Base-by-base conservation (phyloP, 2,329 filamentous ascomycete genomes). In the Sporothrix pseudoabietina region DNA sequence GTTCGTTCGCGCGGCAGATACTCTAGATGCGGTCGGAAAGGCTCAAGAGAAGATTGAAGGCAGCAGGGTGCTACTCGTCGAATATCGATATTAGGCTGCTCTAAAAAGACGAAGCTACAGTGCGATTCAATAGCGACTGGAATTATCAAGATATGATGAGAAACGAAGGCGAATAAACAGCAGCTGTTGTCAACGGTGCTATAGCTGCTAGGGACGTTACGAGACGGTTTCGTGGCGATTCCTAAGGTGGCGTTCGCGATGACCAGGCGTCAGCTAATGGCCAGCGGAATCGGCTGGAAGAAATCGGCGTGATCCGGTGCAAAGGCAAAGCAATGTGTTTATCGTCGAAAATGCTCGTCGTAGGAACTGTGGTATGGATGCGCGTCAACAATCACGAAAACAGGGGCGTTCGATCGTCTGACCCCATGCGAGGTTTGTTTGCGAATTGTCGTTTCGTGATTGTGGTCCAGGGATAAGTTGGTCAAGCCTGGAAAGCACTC, bases 1-100 rank as follows among this genome's bases (percentile, higher is more conserved):
- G 76, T 70, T 73, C 72, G 65, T 69, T 63, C 74, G 69, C 75
- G 70, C 72, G 61, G 70, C 72, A 73, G 39, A 7, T 12, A n/a
- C 55, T 70, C 26, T 63, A 35, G 14, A 49, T 8, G 59, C 1
- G 39, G 26, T 26, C 14, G 26, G 52, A 19, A 41, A 32, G 39
- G 35, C 22, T 54, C 26, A 47, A 19, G 14, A 8, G 22, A 10
- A 6, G 61, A 10, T 66, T 39, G 12, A 16, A 41, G 12, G 39
- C 16, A 66, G 22, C n/a, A 66, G 26, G 12, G 39, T 12, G 47
- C 26, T 35, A 52, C 65, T 44, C 35, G 65, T 68, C 44, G 65
- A 35, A 22, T 12, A 39, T 66, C 61, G 61, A 30, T 39, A 66
- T 47, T 22, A 66, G n/a, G 39, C 39, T 6, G 39, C n/a, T n/a